Percentiles rank a stretch among this genome's conserved stretches.
phyloP scores from a whole-genome alignment of 2,329 filamentous ascomycete species.

The Exophiala sp. region DNA sequence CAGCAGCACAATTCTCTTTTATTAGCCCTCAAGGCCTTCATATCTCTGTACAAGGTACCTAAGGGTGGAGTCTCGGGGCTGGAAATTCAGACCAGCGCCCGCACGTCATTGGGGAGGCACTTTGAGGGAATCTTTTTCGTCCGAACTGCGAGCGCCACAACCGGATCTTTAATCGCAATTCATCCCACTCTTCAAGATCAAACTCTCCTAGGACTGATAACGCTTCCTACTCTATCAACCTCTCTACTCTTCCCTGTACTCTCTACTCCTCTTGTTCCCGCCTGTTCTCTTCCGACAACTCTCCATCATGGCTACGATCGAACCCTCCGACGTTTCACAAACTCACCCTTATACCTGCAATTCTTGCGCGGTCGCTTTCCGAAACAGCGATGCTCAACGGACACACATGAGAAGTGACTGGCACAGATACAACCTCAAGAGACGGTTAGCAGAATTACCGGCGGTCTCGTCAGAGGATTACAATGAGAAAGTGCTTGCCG shows the following conservation, averaged over 20 bases:
- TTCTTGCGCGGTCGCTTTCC: slow-evolving; percentile 94
- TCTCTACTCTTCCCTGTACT: not conserved
- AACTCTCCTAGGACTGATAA: too few species aligned
- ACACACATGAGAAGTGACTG: slow-evolving; percentile 98
- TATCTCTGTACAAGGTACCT: too few species aligned
- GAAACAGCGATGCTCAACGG: slow-evolving; percentile 87
- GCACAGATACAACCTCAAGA: slow-evolving; percentile 97
- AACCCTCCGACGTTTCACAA: slow-evolving; percentile 21
- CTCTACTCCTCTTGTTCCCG: not conserved
- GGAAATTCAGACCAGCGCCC: too few species aligned
- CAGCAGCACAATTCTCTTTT: too few species aligned
- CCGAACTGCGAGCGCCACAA: too few species aligned
- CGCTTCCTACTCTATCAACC: not conserved
- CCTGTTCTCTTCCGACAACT: not conserved
- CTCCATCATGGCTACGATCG: slow-evolving; percentile 20
- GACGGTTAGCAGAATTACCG: slow-evolving; percentile 82
- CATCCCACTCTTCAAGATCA: too few species aligned
- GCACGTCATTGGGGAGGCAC: too few species aligned
- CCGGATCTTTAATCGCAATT: too few species aligned
- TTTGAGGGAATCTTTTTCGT: too few species aligned
- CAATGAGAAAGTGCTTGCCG: slow-evolving; percentile 90
- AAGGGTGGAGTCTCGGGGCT: too few species aligned
- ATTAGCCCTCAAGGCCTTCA: too few species aligned
- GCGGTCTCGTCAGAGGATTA: slow-evolving; percentile 90
- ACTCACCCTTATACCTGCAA: slow-evolving; percentile 88